Percentiles rank a stretch among this genome's conserved stretches.
Evolutionary conservation across 768 basidiomycete genomes (phyloP).

Genomic region (Pulveroboletus sp.): DNA sequence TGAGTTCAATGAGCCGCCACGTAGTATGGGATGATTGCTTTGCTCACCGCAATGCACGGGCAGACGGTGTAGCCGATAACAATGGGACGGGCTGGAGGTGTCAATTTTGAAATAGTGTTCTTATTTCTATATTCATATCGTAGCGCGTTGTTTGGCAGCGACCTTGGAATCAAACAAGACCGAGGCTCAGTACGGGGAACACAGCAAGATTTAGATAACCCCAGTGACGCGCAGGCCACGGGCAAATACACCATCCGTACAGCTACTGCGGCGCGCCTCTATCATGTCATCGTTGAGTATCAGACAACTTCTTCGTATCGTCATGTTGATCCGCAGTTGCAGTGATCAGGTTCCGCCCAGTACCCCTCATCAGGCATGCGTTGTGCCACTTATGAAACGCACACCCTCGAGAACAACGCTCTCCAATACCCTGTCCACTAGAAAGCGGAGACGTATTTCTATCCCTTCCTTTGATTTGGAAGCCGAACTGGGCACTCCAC

Average conservation of each 20-base stretch:
- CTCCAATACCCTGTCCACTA: constrained; percentile 37
- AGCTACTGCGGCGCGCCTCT: not conserved
- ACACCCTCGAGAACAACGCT: constrained; percentile 36
- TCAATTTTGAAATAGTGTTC: no score
- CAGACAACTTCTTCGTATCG: constrained; percentile 2
- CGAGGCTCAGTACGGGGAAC: not conserved
- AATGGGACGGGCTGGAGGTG: not conserved
- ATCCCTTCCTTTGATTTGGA: constrained; percentile 36
- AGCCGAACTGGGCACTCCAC: constrained; percentile 28
- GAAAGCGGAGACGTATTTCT: constrained; percentile 43
- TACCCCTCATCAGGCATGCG: constrained; percentile 26
- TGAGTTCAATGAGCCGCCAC: not conserved
- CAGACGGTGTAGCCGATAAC: not conserved
- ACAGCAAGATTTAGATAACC: not conserved
- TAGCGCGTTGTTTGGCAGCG: constrained; percentile 32
- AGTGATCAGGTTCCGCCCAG: constrained; percentile 25
- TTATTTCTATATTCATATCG: no score
- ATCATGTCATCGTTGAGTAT: constrained; percentile 32
- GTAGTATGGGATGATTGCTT: not conserved
- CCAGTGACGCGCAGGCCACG: not conserved
- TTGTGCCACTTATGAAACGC: constrained; percentile 33
- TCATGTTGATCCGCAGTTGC: constrained; percentile 15
- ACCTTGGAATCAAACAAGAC: constrained; percentile 26
- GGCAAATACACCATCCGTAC: not conserved
- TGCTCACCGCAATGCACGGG: not conserved